Conservation (phyloP, 306 rosid genomes). For the Lathyrus sativus region DNA sequence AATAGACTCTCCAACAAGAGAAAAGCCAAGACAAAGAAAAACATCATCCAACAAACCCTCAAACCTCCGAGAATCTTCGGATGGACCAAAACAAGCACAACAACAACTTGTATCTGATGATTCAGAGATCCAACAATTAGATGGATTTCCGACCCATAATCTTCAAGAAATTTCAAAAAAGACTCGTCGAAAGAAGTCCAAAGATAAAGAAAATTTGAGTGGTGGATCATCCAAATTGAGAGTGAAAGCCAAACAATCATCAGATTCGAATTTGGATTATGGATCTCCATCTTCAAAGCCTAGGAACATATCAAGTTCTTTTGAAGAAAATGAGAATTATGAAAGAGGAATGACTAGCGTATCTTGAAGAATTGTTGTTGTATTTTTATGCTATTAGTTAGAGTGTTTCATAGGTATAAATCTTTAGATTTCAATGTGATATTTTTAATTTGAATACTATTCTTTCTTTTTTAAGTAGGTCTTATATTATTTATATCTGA, state of each 20-base stretch:
- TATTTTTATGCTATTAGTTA: slow-evolving; percentile 41
- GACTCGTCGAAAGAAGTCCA: slow-evolving; percentile 65
- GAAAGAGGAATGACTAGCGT: slow-evolving; percentile 43
- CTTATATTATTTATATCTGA: slow-evolving; percentile 12
- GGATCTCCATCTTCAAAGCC: slow-evolving; percentile 35
- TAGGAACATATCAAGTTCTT: slow-evolving; percentile 34
- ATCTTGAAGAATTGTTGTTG: slow-evolving; percentile 28
- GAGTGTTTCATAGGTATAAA: slow-evolving; percentile 40
- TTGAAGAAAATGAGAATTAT: slow-evolving; percentile 41
- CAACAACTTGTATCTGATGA: not conserved
- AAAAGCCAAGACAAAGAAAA: slow-evolving; percentile 49
- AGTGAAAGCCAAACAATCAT: slow-evolving; percentile 40
- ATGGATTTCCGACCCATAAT: slow-evolving; percentile 36
- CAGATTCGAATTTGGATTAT: slow-evolving; percentile 33
- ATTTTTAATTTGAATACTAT: not conserved
- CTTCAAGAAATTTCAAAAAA: slow-evolving; percentile 61
- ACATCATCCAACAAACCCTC: slow-evolving; percentile 51
- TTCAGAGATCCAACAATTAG: slow-evolving; percentile 11
- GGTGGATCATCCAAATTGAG: slow-evolving; percentile 38
- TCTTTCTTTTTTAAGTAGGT: not conserved
- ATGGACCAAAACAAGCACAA: slow-evolving; percentile 28
- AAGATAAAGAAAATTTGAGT: slow-evolving; percentile 48
- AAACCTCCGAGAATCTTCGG: slow-evolving; percentile 43
- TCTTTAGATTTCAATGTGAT: slow-evolving; percentile 23
- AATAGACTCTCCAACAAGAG: slow-evolving; percentile 54